Percentiles rank a stretch among this genome's conserved stretches.
Evolutionary conservation across 2,329 filamentous ascomycete species (phyloP).

Genomic region (Iodosphaeria phyllophila): DNA sequence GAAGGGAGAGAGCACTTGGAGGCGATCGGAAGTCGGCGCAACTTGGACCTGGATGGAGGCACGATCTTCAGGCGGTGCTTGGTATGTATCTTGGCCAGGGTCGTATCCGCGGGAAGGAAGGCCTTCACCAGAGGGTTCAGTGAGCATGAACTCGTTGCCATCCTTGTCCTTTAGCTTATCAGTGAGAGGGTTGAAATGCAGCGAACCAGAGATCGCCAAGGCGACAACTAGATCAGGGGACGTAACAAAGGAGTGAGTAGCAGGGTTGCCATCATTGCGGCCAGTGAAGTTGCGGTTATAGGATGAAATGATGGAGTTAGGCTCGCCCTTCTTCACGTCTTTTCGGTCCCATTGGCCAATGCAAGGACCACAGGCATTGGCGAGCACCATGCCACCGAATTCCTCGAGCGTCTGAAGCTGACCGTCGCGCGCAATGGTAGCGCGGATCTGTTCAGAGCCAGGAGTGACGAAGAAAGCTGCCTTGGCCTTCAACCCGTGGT

Average conservation of each 20-base stretch:
- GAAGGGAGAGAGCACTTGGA: conserved; percentile 83
- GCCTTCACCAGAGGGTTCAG: conserved; percentile 60
- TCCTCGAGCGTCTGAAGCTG: conserved; percentile 91
- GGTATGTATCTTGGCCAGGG: conserved; percentile 83
- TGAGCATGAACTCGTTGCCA: conserved; percentile 86
- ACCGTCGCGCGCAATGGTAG: conserved; percentile 78
- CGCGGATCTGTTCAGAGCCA: conserved; percentile 90
- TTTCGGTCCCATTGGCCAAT: conserved; percentile 90
- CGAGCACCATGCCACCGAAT: conserved; percentile 84
- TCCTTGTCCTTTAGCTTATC: conserved; percentile 88
- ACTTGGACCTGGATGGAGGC: conserved; percentile 58
- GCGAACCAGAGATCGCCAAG: conserved; percentile 62
- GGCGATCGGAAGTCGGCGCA: conserved; percentile 76
- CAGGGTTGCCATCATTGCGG: conserved; percentile 89
- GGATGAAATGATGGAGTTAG: conserved; percentile 94
- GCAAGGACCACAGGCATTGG: conserved; percentile 86
- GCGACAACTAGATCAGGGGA: conserved; percentile 83
- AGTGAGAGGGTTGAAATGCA: conserved; percentile 89
- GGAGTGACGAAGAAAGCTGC: conserved; percentile 86
- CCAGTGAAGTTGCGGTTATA: conserved; percentile 99
- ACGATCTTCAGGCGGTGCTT: conserved; percentile 76
- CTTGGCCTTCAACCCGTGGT: conserved; percentile 89
- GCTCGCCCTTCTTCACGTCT: conserved; percentile 85
- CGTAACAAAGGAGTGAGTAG: conserved; percentile 83
- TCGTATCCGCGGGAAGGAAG: conserved; percentile 75